Evolutionary conservation across 495 filamentous ascomycete species (phyloP), one percentile per base, ranked within the genome.

Genomic region (Xylaria sp.): DNA sequence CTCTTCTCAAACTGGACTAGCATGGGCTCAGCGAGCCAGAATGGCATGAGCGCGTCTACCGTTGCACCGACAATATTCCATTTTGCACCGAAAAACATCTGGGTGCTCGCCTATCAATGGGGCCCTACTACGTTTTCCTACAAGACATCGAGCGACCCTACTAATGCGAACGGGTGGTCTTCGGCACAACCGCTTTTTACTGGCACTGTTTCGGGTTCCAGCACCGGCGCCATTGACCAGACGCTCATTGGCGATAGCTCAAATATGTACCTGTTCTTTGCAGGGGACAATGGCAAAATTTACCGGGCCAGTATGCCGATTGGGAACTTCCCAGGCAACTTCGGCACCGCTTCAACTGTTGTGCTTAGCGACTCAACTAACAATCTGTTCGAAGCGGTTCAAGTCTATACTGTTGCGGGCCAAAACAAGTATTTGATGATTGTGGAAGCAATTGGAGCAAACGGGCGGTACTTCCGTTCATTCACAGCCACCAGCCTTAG

Each of bases 231-330:
- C 15, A 88, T 91, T 76, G 89, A 90, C 75, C 88, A 89, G 77
- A 85, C 87, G 0, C 67, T 91, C 68, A 90, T 91, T 71, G 87
- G 84, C 66, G 89, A 91, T 79, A 76, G 72, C 64, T 78, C 73
- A 3, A 82, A 84, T 73, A 90, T 90, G 85, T 90, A 89, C 71
- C 83, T 91, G 0, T 91, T 91, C 84, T 91, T 90, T 63, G 82
- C 85, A 0, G 89, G 88, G 6, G 89, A 91, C 73, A 88, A 91
- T 70, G 89, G 89, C 77, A 86, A 85, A 61, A 87, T 91, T 75
- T 91, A 90, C 80, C 84, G 88, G 6, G 70, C 87, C 29, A 84
- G 81, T 65, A 90, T 89, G 86, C 81, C 89, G 24, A 84, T 90
- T 67, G 80, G 70, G 33, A 82, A 85, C 48, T 91, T 91, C 82